A percentile compares a stretch with the other conserved stretches of the same genome.
These are phyloP conservation scores for Trichomonas tenax DNA, from an alignment of 208 protist species.

Conservation along the genomic window DNA sequence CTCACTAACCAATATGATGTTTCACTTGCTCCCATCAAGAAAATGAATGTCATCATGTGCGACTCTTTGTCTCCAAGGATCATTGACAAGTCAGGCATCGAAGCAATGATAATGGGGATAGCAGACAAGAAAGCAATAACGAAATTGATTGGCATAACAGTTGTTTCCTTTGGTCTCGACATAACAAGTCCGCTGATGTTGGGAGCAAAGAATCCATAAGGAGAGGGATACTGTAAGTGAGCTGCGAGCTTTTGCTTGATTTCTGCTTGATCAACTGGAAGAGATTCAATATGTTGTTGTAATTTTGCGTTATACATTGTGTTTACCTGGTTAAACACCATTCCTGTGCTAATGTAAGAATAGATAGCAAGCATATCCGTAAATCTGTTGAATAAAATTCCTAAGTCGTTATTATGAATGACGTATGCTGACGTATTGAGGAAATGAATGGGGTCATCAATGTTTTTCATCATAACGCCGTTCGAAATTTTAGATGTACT, in stretches of 20 bases:
- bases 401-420: background rate
- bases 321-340: background rate
- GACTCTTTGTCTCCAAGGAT: background rate
- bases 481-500: background rate
- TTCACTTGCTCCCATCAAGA: background rate
- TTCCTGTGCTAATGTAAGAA: background rate
- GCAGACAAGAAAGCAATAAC: background rate
- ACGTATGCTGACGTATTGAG: background rate
- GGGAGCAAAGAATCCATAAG: background rate
- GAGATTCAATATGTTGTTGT: background rate
- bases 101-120: background rate
- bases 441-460: background rate
- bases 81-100: background rate
- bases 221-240: no score
- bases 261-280: background rate
- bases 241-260: background rate
- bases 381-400: background rate
- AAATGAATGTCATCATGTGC: background rate
- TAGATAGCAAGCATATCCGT: background rate
- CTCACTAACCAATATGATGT: background rate
- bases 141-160: background rate
- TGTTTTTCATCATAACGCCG: background rate
- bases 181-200: background rate
- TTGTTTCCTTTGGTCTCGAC: background rate
- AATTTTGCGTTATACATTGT: background rate